These are phyloP conservation scores for Pichia eremophila DNA, from an alignment of 805 yeast species.

Conservation along the genomic window DNA sequence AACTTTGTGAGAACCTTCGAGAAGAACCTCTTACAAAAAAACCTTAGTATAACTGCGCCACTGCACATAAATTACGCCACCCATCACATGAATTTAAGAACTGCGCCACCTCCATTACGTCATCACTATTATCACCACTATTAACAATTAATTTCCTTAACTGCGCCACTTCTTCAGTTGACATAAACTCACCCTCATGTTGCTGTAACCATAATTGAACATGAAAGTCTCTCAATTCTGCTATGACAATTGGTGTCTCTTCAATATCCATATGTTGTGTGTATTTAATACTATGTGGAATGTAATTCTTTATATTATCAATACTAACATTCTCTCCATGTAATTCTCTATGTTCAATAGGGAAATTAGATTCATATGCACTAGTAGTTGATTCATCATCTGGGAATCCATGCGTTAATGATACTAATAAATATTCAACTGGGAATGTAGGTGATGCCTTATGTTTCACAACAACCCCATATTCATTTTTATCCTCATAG, in stretches of 20 bases:
- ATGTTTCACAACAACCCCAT: slow-evolving; percentile 76
- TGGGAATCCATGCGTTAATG: slow-evolving; percentile 91
- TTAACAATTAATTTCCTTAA: not conserved
- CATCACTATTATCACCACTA: not conserved
- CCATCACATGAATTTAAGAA: not conserved
- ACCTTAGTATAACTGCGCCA: not conserved
- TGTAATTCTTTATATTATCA: not conserved
- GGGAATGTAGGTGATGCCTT: slow-evolving; percentile 91
- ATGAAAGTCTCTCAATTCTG: not conserved
- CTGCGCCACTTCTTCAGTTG: not conserved
- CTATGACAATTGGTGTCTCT: too few relatives aligned
- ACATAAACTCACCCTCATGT: not conserved
- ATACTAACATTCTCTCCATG: slow-evolving; percentile 50
- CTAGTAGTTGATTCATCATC: slow-evolving; percentile 37
- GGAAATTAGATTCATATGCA: slow-evolving; percentile 43
- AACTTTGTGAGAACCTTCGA: not conserved
- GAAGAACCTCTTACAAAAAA: too few relatives aligned
- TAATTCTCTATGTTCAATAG: slow-evolving; percentile 72
- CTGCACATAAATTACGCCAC: not conserved
- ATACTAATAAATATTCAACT: slow-evolving; percentile 78
- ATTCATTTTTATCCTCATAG: slow-evolving; percentile 78
- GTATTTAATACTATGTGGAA: not conserved
- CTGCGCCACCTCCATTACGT: not conserved
- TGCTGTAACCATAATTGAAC: not conserved
- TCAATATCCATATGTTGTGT: too few relatives aligned